Evolutionary conservation across 139 green algal genomes (phyloP), one percentile per base, ranked within the genome.

Genomic region (Pleodorina starrii): DNA sequence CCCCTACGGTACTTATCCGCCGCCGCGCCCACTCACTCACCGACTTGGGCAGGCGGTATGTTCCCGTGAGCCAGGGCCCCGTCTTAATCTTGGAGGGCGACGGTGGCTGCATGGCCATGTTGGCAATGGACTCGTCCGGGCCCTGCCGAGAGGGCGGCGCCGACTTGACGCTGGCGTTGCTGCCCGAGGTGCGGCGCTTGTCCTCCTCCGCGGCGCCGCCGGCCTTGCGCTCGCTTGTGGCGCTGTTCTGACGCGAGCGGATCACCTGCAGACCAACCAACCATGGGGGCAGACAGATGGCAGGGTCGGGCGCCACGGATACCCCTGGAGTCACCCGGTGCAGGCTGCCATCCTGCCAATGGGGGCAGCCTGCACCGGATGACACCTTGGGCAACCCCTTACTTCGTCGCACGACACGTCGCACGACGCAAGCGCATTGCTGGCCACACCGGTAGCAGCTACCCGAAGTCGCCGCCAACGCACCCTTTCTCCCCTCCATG

Each of bases 81-180:
- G 48, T 71, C 89, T 92, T 92, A n/a, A 84, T 81, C 83, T 92
- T 92, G 59, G 46, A 80, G 32, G 89, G 89, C 50, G 89, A 89
- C 21, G 89, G 89, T 43, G 81, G 89, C 36, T 88, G 72, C 43
- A 85, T 63, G 43, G 40, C 14, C 57, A 86, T 86, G 2, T 75
- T 35, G 21, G 57, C 57, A 2, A 86, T 25, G 16, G 29, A 32
- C 60, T 77, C 42, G 9, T 27, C 32, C 6, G 81, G 81, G 21
- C 10, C 43, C 29, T 43, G 79, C 27, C 29, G 60, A 17, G 29
- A 54, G 5, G 35, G 51, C 60, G 57, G 32, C 38, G 23, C 79
- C 7, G 79, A 75, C 9, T 11, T 11, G 25, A 59, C 79, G 27
- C 78, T 85, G 78, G 51, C 79, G 60, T 86, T 86, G 43, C 48